Base-by-base conservation (phyloP, 2,329 filamentous ascomycete genomes). In the Dryadomyces quercivorus region DNA sequence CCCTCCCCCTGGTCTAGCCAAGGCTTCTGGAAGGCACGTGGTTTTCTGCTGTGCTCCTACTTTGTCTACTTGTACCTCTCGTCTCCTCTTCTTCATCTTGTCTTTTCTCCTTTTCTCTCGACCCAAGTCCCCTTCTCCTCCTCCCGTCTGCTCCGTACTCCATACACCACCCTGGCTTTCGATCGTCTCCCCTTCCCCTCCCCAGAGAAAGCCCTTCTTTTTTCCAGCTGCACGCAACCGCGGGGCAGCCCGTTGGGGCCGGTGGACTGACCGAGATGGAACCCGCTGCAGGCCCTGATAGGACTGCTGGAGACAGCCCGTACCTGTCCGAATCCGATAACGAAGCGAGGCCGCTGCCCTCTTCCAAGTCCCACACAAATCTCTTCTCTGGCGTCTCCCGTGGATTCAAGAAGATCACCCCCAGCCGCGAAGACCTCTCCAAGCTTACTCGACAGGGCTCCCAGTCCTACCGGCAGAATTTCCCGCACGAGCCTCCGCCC, bases 351-450 rank as follows among this genome's bases (percentile, higher is more conserved):
- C 66, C 72, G 36, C 66, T 64, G 53, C 61, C 67, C 63, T 44
- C 54, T 0, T 21, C 57, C 59, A 66, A 71, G 63, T 70, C 73
- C 0, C 61, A 72, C 21, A 70, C 75, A 57, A 75, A 78, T 53
- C 65, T 77, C 56, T 62, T 79, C 53, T 73, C 74, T 48, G 73
- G 73, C 60, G 73, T 77, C 59, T 76, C 77, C 62, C 74, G 75
- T 59, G 74, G 74, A 58, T 68, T 78, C 59, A 74, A 70, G 61
- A 77, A 71, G 61, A 69, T 74, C 46, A 69, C 74, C 7, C 70
- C 69, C 15, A 65, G 63, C 46, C 68, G 70, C 50, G 71, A 74
- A 52, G 71, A 76, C 49, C 66, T 70, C 53, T 60, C 68, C 48
- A 73, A 68, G 59, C 65, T 76, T 34, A 63, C 67, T 18, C 69